Evolutionary conservation across 2,329 filamentous ascomycete genomes (phyloP).

Genomic region (Fusarium torulosum): DNA sequence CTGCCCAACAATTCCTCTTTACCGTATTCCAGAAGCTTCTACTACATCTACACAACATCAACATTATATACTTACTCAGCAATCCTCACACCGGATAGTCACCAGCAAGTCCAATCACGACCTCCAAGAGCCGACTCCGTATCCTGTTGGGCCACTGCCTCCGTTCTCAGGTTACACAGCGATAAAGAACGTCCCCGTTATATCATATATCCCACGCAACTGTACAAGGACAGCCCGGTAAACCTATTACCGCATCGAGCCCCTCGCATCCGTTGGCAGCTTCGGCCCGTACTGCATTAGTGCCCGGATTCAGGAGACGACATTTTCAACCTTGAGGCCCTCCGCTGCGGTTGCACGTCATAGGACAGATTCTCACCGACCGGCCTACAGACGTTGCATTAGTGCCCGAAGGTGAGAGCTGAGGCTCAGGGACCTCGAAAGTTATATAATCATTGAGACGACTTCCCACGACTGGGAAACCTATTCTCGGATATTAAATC

Average conservation of each 20-base stretch:
- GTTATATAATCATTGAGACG: not conserved
- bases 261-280: constrained; percentile 23
- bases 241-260: constrained; percentile 15
- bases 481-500: not conserved
- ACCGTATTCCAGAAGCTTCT: constrained; percentile 1
- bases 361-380: constrained; percentile 29
- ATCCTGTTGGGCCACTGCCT: constrained; percentile 17
- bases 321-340: constrained; percentile 17
- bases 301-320: constrained; percentile 14
- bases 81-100: constrained; percentile 5
- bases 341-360: constrained; percentile 14
- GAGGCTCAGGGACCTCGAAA: constrained; percentile 2
- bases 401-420: constrained; percentile 5
- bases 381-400: constrained; percentile 20
- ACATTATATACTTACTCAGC: not conserved
- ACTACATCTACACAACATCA: constrained; percentile 6
- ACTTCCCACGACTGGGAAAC: not conserved
- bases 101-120: constrained; percentile 19
- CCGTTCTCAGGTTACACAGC: constrained; percentile 27
- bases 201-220: constrained; percentile 5
- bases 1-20: constrained; percentile 1
- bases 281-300: constrained; percentile 39
- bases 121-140: constrained; percentile 4
- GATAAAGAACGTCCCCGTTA: constrained; percentile 1
- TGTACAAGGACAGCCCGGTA: not conserved